Evolutionary conservation across 2,329 filamentous ascomycete genomes (phyloP), one percentile per base, ranked within the genome.

Genomic region (Claviceps maximensis): DNA sequence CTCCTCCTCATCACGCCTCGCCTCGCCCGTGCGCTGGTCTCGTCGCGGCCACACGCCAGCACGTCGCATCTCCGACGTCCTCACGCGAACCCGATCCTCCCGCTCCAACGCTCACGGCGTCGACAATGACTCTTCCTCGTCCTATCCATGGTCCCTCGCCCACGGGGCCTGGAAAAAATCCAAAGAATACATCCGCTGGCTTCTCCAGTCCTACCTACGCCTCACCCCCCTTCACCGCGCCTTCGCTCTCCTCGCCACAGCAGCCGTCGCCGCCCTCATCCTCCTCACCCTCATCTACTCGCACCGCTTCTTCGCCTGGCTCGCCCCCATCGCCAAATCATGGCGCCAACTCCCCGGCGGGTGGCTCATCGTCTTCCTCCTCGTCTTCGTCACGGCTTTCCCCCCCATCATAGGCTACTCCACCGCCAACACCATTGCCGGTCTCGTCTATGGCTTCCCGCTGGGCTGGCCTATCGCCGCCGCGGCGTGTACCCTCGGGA

Each of bases 321-420:
- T 97, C 52, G 79, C 76, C 13, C 88, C 89, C 7, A 69, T 83
- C 13, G 88, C 90, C 23, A 76, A 83, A 65, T 78, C 79, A 58
- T 96, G 89, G 89, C 81, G 88, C 62, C 76, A 80, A 31, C 72
- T 89, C 5, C 77, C 74, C 1, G 82, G 78, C 51, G 91, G 89
- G 45, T 93, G 81, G 74, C 73, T 79, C 55, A 78, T 96, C 49
- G 74, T 93, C 41, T 95, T 89, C 80, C 66, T 78, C 33, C 72
- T 87, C 60, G 84, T 86, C 38, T 89, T 90, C 65, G 65, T 78
- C 42, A 85, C 89, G 17, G 87, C 84, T 2, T 94, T 95, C 67
- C 90, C 90, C 21, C 90, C 90, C 2, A 69, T 95, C 61, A 84
- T 96, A 57, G 90, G 90, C 15, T 95, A 95, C 73, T 87, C 84